Percentiles rank a stretch among this genome's conserved stretches.
These are phyloP conservation scores for Hypholoma sublateritium DNA, from an alignment of 768 basidiomycete genomes.

Conservation along the genomic window DNA sequence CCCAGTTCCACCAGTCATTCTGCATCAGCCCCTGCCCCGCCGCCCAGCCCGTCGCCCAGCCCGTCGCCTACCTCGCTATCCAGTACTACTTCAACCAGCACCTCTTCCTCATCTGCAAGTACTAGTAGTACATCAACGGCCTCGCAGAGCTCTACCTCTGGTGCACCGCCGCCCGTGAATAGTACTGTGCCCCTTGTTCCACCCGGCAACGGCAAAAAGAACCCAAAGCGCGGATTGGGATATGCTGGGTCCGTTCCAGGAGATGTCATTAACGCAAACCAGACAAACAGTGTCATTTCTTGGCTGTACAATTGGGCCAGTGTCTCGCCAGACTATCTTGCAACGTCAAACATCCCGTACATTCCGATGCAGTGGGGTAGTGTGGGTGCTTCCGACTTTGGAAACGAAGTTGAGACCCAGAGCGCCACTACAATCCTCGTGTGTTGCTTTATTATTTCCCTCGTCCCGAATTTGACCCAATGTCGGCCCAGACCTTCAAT, in stretches of 20 bases:
- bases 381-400: slow-evolving; percentile 36
- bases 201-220: slow-evolving; percentile 27
- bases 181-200: slow-evolving; percentile 15
- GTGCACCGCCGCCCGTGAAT: neutral
- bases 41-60: too few species aligned
- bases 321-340: slow-evolving; percentile 41
- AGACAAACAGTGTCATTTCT: slow-evolving; percentile 39
- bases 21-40: too few species aligned
- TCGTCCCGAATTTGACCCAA: neutral
- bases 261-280: slow-evolving; percentile 45
- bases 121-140: too few species aligned
- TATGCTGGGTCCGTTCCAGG: slow-evolving; percentile 38
- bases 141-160: too few species aligned
- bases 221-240: slow-evolving; percentile 46
- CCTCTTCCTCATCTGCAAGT: neutral
- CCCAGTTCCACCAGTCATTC: too few species aligned
- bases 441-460: slow-evolving; percentile 5
- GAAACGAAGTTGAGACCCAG: slow-evolving; percentile 37
- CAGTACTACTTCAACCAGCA: neutral
- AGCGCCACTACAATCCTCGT: slow-evolving; percentile 53
- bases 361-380: slow-evolving; percentile 58
- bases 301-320: slow-evolving; percentile 60
- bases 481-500: slow-evolving; percentile 39
- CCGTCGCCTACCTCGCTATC: too few species aligned
- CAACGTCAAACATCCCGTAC: slow-evolving; percentile 42